These are phyloP conservation scores for Collariella sp. DNA, from an alignment of 495 filamentous ascomycete genomes.

Conservation along the genomic window DNA sequence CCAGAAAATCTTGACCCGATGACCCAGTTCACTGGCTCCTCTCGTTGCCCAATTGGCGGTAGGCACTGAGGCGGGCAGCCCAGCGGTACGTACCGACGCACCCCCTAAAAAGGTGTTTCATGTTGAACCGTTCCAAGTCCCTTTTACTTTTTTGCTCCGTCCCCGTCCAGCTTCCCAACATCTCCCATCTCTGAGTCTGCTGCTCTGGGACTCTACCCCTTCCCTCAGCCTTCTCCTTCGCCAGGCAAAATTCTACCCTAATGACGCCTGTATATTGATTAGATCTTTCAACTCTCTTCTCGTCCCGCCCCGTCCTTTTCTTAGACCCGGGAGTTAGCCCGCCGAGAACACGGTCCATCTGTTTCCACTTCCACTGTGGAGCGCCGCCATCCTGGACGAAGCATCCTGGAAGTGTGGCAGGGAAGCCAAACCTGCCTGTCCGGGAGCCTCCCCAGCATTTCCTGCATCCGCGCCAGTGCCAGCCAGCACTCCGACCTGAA, in stretches of 20 bases:
- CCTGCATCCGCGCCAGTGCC: neutral
- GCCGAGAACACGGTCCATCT: neutral
- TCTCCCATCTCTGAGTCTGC: neutral
- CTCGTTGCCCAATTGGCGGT: too few species aligned
- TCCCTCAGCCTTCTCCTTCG: conserved; percentile 7
- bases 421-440: neutral
- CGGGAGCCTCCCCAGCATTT: neutral
- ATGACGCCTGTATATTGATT: conserved; percentile 30
- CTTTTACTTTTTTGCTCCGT: conserved; percentile 6
- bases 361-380: neutral
- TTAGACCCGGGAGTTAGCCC: neutral
- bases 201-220: neutral
- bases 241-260: conserved; percentile 25
- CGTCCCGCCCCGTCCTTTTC: conserved; percentile 10
- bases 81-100: conserved; percentile 5
- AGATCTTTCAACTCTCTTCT: conserved; percentile 10
- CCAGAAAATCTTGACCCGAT: too few species aligned
- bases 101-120: conserved; percentile 24
- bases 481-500: neutral
- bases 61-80: neutral
- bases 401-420: too few species aligned
- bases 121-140: conserved; percentile 14
- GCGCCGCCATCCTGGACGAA: neutral
- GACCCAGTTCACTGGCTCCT: neutral
- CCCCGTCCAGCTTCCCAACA: conserved; percentile 8